Percentiles rank a stretch among this genome's conserved stretches.
Conservation (phyloP, 1,284 basidiomycete genomes). For the Athelia psychrophila region DNA sequence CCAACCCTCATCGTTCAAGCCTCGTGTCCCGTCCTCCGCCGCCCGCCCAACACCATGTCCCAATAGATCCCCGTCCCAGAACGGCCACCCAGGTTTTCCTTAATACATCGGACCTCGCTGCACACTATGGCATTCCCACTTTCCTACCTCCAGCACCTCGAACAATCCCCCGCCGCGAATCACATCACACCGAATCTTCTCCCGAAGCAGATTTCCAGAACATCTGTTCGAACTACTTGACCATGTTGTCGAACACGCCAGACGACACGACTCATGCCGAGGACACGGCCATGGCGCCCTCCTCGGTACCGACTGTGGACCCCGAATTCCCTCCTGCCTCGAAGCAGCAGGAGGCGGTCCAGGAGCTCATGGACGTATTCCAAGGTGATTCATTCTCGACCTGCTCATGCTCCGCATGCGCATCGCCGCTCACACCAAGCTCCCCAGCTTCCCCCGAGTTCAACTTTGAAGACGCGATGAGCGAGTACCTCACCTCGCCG, state of each 20-base stretch:
- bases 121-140: constrained; percentile 74
- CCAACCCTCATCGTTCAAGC: constrained; percentile 19
- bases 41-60: constrained; percentile 42
- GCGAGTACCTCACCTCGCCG: constrained; percentile 44
- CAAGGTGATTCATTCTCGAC: constrained; percentile 27
- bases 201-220: constrained; percentile 24
- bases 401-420: accelerated
- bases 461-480: constrained; percentile 22
- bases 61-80: constrained; percentile 46
- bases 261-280: constrained; percentile 18
- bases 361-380: constrained; percentile 40
- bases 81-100: constrained; percentile 44
- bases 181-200: constrained; percentile 21
- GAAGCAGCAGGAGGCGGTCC: constrained; percentile 24
- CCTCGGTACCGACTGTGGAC: constrained; percentile 5
- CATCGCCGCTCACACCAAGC: neutral
- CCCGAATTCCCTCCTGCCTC: constrained; percentile 21
- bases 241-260: constrained; percentile 42
- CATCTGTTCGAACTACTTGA: constrained; percentile 45
- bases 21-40: constrained; percentile 21
- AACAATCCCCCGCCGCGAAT: constrained; percentile 42
- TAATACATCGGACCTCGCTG: constrained; percentile 54
- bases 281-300: constrained; percentile 6
- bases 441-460: constrained; percentile 36
- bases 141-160: constrained; percentile 63